Base-by-base conservation (phyloP, 441 rosid species). In the Gossypium davidsonii region DNA sequence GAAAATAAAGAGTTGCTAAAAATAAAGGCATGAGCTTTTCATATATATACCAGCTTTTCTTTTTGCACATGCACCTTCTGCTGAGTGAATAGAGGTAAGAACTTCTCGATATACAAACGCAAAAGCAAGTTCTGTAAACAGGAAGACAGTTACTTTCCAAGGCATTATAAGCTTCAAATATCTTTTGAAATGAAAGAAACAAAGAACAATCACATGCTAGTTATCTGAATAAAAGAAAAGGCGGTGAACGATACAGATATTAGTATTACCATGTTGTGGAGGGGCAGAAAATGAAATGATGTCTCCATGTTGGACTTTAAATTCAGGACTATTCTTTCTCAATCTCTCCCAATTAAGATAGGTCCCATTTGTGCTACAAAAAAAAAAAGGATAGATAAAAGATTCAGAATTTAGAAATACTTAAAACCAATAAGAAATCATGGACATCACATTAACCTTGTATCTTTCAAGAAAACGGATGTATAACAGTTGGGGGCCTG, bases 101-200 rank as follows among this genome's bases (percentile, higher is more conserved):
- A 90, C 88, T 76, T 95, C 96, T 1, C 98, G 92, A 85, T 82
- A 95, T 56, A 95, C 99, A 86, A 91, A 92, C 25, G 93, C 88
- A 85, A 82, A 90, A 3, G 98, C 85, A 77, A 80, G 73, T 15
- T 92, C 99, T 95, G 91, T 56, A 74, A 80, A 60, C 71, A 81
- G 11, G 55, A 66, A 65, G 73, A 37, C 59, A 65, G 59, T 23
- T 55, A 61, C 58, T 23, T 69, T 42, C 11, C 25, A 11, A 73
- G 25, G 61, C 31, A 56, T 49, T 49, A 2, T n/a, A 31, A 18
- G 28, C 72, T 56, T 68, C 72, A 51, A 68, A 68, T 7, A 44
- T 51, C 26, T 4, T 68, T 68, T 26, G 14, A 25, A 48, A 48
- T 23, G 39, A 67, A 48, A 26, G 71, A 49, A 67, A 49, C 23